phyloP scores from a whole-genome alignment of 192 early-diverging fungal genomes.

The Coemansia sp. region DNA sequence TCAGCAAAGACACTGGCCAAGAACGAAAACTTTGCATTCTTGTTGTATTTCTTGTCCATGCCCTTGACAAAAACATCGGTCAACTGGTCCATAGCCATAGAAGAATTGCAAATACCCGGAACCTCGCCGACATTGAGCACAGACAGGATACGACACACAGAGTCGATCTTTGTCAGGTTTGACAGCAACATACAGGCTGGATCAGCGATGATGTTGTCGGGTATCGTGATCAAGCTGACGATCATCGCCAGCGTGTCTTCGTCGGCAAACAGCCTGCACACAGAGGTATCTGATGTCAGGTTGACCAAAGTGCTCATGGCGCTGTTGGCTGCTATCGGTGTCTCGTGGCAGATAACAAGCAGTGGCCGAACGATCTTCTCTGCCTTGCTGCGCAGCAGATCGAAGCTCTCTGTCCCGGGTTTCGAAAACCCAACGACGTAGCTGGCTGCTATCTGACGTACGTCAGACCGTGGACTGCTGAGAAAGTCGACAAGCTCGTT shows the following conservation, averaged over 20 bases:
- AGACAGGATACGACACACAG: conserved; percentile 60
- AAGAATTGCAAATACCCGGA: conserved; percentile 47
- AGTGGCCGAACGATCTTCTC: conserved; percentile 66
- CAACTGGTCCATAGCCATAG: conserved; percentile 74
- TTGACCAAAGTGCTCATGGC: conserved; percentile 83
- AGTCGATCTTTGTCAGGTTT: conserved; percentile 79
- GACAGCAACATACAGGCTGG: conserved; percentile 81
- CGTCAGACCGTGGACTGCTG: conserved; percentile 71
- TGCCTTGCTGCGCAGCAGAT: conserved; percentile 60
- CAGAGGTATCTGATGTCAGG: conserved; percentile 65
- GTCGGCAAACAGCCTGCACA: conserved; percentile 68
- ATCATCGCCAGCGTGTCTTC: conserved; percentile 71
- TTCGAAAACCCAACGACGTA: conserved; percentile 73
- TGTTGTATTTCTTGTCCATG: conserved; percentile 75
- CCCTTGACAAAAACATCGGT: conserved; percentile 88
- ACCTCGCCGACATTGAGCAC: conserved; percentile 24
- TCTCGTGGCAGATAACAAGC: conserved; percentile 67
- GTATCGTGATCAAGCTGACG: conserved; percentile 65
- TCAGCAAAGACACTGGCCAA: conserved; percentile 94
- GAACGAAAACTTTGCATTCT: conserved; percentile 76
- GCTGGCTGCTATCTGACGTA: conserved; percentile 77
- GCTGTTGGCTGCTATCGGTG: conserved; percentile 78
- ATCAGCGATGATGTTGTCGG: conserved; percentile 73
- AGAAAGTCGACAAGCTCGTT: conserved; percentile 72
- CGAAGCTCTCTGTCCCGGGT: conserved; percentile 60